Evolutionary conservation across 1,284 basidiomycete genomes (phyloP), one percentile per base, ranked within the genome.

Genomic region (Hypsizygus ulmarius): DNA sequence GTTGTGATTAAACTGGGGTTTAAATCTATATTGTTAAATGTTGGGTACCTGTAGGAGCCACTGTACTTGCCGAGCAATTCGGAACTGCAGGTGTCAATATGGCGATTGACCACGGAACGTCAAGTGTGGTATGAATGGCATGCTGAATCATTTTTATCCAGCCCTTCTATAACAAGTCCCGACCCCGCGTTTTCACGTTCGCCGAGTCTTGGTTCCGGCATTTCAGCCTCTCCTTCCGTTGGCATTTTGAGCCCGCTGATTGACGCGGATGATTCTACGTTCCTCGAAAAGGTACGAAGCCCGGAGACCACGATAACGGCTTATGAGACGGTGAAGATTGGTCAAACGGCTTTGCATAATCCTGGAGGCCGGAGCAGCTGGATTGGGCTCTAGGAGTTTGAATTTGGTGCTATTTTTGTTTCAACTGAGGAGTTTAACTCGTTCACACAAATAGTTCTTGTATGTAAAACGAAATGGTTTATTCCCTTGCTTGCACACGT

Each of bases 111-210:
- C 1, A 90, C 90, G 64, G 77, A 85, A 52, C 80, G 84, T 27
- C 82, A 89, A 59, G 93, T 99, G 6, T 99, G 97, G 97, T 99
- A 98, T 70, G 97, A 99, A 68, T 99, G 97, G 97, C 85, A 87
- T 60, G 94, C 93, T 0, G 94, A 98, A 61, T 85, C 87, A 2
- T 98, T 90, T 72, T 73, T 98, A 34, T 81, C 86, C 5, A 72
- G 55, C 32, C 55, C 59, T 38, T 47, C 63, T 41, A 43, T 45
- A 45, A 54, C 61, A 2, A 50, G 58, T 29, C 42, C 44, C 7
- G 63, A 59, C 10, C 54, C 61, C 32, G 61, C 64, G 8, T 50
- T 61, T 2, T 40, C 63, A 27, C 45, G 41, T 37, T 50, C 52
- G 25, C 30, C 48, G n/a, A 38, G 39, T 36, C 19, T 40, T 43